Conservation (phyloP, 176 grass and related monocot genomes). For the Miscanthus lutarioriparius region DNA sequence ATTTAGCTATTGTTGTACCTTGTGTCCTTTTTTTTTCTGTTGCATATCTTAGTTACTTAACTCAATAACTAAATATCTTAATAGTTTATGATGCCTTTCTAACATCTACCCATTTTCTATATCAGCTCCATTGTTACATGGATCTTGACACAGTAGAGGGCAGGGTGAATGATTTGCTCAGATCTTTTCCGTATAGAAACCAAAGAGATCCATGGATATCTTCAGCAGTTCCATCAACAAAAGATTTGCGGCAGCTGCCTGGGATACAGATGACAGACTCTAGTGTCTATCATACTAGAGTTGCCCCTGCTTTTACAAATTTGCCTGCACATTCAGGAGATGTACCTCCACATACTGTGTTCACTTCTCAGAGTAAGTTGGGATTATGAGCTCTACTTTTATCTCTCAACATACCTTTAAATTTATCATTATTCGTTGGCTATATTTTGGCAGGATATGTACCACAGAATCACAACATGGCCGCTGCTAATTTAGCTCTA, state of each 20-base stretch:
- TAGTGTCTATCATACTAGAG: constrained; percentile 20
- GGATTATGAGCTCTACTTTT: constrained; percentile 1
- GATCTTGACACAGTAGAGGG: constrained; percentile 35
- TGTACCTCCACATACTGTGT: constrained; percentile 1
- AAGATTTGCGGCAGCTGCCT: constrained; percentile 24
- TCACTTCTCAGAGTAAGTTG: constrained; percentile 57
- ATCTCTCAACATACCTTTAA: constrained; percentile 17
- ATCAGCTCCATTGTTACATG: constrained; percentile 38
- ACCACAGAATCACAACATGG: constrained; percentile 33
- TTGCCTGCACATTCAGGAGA: constrained; percentile 13
- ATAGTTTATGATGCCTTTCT: constrained; percentile 27
- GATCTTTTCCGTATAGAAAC: neutral
- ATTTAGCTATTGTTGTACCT: constrained; percentile 8
- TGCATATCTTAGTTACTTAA: neutral
- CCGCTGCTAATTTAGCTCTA: constrained; percentile 34
- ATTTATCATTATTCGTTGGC: constrained; percentile 9
- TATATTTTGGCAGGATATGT: constrained; percentile 48
- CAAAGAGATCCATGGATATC: neutral
- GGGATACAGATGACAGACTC: constrained; percentile 19
- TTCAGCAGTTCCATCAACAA: constrained; percentile 16
- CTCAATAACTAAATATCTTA: neutral
- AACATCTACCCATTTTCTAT: constrained; percentile 19
- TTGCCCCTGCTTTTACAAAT: constrained; percentile 33
- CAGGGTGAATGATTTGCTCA: constrained; percentile 36
- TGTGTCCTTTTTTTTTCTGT: constrained; percentile 3